phyloP scores from a whole-genome alignment of 129 eudicot genomes.

The Heracleum sosnowskyi region DNA sequence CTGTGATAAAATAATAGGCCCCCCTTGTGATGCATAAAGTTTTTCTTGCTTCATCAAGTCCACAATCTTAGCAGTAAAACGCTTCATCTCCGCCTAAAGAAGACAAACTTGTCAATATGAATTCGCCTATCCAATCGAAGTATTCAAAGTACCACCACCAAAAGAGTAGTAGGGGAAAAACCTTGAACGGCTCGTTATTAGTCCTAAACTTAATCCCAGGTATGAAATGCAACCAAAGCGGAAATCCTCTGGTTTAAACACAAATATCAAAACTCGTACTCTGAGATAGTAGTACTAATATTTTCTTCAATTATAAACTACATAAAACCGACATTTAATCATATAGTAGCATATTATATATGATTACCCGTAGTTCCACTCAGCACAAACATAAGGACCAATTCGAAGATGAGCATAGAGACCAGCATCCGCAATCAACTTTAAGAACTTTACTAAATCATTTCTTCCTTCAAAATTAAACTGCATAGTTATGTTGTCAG shows the following conservation, averaged over 20 bases:
- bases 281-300: not conserved
- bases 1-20: constrained; percentile 93
- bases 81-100: constrained; percentile 80
- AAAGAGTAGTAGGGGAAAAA: constrained; percentile 10
- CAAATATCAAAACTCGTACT: not conserved
- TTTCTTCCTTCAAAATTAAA: constrained; percentile 88
- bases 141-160: not conserved
- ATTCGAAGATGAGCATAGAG: constrained; percentile 82
- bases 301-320: not conserved
- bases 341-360: not conserved
- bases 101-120: not conserved
- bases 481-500: constrained; percentile 23
- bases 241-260: constrained; percentile 72
- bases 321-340: not conserved
- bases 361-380: constrained; percentile 92
- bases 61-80: constrained; percentile 84
- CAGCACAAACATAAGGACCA: constrained; percentile 97
- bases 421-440: constrained; percentile 76
- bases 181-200: constrained; percentile 94
- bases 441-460: constrained; percentile 83
- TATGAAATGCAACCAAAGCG: constrained; percentile 88
- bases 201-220: constrained; percentile 81
- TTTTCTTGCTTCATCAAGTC: constrained; percentile 81
- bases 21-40: constrained; percentile 92
- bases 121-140: not conserved